phyloP scores from a whole-genome alignment of 352 stramenopile genomes.

The Phytophthora macrochlamydospora region DNA sequence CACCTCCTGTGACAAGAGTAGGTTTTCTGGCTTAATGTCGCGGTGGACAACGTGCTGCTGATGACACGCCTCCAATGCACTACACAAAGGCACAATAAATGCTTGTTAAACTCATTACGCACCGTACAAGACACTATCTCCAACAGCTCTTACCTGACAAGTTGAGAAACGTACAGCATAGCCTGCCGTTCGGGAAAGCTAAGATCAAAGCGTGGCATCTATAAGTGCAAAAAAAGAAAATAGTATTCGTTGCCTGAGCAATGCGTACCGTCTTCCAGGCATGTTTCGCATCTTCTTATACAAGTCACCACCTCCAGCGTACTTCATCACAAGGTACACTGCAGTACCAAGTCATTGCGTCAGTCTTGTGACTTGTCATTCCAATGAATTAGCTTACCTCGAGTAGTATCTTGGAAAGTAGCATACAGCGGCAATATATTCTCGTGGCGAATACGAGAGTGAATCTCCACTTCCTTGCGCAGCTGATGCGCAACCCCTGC shows the following conservation, averaged over 20 bases:
- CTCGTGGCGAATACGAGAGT: constrained; percentile 86
- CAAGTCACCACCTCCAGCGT: constrained; percentile 82
- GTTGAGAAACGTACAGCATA: constrained; percentile 71
- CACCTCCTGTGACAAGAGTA: constrained; percentile 84
- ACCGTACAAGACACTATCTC: not conserved
- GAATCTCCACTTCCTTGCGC: constrained; percentile 91
- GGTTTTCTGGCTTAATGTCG: constrained; percentile 97
- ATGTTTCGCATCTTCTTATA: constrained; percentile 77
- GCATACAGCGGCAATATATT: constrained; percentile 90
- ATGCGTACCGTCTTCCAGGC: constrained; percentile 45
- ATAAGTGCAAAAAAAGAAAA: too few species aligned
- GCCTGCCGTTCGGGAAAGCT: constrained; percentile 71
- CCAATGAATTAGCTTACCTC: constrained; percentile 31
- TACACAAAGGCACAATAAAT: constrained; percentile 13
- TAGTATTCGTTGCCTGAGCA: not conserved
- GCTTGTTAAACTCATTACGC: not conserved
- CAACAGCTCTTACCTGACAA: constrained; percentile 53
- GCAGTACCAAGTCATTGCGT: not conserved
- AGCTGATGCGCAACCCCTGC: constrained; percentile 81
- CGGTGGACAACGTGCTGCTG: constrained; percentile 91
- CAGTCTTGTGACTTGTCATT: not conserved
- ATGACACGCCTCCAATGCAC: constrained; percentile 71
- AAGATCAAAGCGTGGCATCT: not conserved
- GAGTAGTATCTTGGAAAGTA: constrained; percentile 81
- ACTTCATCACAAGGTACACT: constrained; percentile 91